These are phyloP conservation scores for Prunus armeniaca DNA, from an alignment of 306 rosid genomes.

Conservation along the genomic window DNA sequence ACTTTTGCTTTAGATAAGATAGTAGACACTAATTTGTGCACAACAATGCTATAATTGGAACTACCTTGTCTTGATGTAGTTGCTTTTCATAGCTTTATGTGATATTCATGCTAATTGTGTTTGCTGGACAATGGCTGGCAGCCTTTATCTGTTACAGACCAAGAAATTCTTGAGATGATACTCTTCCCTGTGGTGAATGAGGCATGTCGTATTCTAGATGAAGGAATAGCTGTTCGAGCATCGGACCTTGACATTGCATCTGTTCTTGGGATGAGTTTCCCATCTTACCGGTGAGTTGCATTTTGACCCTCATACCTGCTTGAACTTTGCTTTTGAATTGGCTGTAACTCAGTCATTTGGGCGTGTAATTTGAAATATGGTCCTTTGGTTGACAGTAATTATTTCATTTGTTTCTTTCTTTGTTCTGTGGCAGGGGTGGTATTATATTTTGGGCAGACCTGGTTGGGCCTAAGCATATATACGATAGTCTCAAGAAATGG, in stretches of 20 bases:
- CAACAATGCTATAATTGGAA: background rate
- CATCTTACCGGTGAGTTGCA: slow-evolving; percentile 58
- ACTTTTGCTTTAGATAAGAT: slow-evolving; percentile 15
- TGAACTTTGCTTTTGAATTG: background rate
- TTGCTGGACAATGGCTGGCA: slow-evolving; percentile 31
- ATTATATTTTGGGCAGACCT: slow-evolving; percentile 86
- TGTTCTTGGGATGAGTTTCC: slow-evolving; percentile 99
- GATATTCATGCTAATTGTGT: slow-evolving; percentile 1
- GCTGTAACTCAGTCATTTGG: background rate
- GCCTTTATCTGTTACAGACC: slow-evolving; percentile 80
- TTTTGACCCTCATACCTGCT: background rate
- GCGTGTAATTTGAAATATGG: background rate
- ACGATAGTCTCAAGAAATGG: slow-evolving; percentile 81
- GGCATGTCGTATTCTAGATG: slow-evolving; percentile 91
- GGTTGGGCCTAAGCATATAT: slow-evolving; percentile 77
- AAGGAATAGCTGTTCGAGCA: slow-evolving; percentile 74
- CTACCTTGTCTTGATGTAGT: slow-evolving; percentile 7
- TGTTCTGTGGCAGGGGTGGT: slow-evolving; percentile 70
- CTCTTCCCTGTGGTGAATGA: slow-evolving; percentile 94
- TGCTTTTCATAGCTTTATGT: slow-evolving; percentile 4
- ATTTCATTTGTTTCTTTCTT: background rate
- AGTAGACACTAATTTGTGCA: slow-evolving; percentile 6
- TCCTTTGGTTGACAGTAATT: background rate
- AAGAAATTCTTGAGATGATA: slow-evolving; percentile 86
- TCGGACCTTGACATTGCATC: slow-evolving; percentile 90